Percentiles rank a stretch among this genome's conserved stretches.
Conservation (phyloP, 345 rosid species). For the Aurinia saxatilis region DNA sequence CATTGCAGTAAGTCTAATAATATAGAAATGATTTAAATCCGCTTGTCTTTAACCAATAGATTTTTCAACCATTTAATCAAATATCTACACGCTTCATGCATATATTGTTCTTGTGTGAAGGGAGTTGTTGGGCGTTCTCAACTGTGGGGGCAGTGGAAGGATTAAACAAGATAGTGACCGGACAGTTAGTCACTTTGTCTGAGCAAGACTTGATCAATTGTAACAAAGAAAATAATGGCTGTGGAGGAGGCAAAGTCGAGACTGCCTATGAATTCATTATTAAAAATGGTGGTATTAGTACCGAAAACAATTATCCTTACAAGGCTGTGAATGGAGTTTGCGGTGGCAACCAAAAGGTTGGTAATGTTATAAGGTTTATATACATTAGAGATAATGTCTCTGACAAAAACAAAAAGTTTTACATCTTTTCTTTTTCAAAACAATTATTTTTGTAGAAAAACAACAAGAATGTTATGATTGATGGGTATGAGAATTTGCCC, state of each 20-base stretch:
- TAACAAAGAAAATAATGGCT: conserved; percentile 34
- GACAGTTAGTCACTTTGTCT: conserved; percentile 49
- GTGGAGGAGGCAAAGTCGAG: conserved; percentile 60
- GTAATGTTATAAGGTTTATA: conserved; percentile 15
- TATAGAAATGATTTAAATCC: too few species aligned
- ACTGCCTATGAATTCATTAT: conserved; percentile 46
- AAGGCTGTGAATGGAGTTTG: conserved; percentile 21
- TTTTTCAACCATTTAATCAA: not conserved
- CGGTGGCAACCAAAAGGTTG: conserved; percentile 18
- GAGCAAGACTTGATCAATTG: conserved; percentile 81
- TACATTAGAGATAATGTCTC: not conserved
- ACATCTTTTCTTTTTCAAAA: not conserved
- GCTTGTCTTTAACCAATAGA: too few species aligned
- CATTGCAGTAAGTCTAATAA: conserved; percentile 44
- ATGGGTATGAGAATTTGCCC: conserved; percentile 60
- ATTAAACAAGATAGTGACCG: conserved; percentile 56
- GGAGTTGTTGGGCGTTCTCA: conserved; percentile 93
- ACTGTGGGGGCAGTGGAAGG: conserved; percentile 78
- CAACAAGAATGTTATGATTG: conserved; percentile 43
- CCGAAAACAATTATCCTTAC: conserved; percentile 52
- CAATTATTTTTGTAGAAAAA: conserved; percentile 38
- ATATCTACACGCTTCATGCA: not conserved
- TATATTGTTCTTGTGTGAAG: conserved; percentile 27
- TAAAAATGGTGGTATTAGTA: conserved; percentile 45
- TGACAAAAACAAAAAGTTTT: not conserved